Evolutionary conservation across 257 asterid genomes (phyloP).

Genomic region (Catharanthus roseus): DNA sequence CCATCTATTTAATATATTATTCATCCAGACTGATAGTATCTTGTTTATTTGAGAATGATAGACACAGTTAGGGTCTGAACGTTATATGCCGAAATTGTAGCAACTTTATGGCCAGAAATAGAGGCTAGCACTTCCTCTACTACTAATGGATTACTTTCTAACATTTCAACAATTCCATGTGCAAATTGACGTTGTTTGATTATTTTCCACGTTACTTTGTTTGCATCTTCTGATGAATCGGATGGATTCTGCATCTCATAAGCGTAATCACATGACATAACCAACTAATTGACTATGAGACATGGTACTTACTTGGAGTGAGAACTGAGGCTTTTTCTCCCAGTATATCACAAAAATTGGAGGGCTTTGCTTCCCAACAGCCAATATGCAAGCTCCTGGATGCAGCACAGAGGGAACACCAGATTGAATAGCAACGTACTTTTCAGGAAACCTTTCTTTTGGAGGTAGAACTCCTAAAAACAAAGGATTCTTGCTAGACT

Average conservation of each 20-base stretch:
- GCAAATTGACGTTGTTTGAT: too few species aligned
- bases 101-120: too few species aligned
- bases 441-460: conserved; percentile 90
- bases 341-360: conserved; percentile 78
- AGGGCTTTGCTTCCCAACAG: conserved; percentile 87
- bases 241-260: too few species aligned
- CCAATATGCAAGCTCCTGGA: conserved; percentile 89
- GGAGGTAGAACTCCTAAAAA: conserved; percentile 89
- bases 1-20: too few species aligned
- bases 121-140: neutral
- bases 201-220: too few species aligned
- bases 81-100: neutral
- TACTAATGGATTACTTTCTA: neutral
- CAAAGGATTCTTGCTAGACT: conserved; percentile 86
- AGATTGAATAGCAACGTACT: conserved; percentile 63
- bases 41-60: too few species aligned
- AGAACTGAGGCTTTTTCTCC: conserved; percentile 90
- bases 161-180: too few species aligned
- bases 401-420: conserved; percentile 87
- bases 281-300: neutral
- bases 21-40: too few species aligned
- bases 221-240: neutral
- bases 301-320: conserved; percentile 71
- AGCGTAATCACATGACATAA: neutral
- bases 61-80: neutral